Base-by-base conservation (phyloP, 164 flowering plant genomes). In the Dillenia turbinata region DNA sequence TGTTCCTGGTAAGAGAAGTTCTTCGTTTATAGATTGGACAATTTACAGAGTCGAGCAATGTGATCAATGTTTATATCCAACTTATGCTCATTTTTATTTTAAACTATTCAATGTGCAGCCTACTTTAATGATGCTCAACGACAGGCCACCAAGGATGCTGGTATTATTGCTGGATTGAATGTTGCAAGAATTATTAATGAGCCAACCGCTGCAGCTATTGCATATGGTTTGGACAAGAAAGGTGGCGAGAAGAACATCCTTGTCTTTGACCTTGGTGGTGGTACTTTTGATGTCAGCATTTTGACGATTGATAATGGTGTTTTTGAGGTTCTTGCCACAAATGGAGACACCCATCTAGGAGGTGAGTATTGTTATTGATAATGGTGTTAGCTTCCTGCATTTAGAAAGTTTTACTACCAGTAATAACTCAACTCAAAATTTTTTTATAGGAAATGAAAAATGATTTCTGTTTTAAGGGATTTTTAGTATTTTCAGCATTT, bases 61-160 rank as follows among this genome's bases (percentile, higher is more conserved):
- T 40, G 40, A 16, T 17, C 47, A 13, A 48, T 62, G 48, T 54
- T 54, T 47, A 2, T 33, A 33, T 59, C 47, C 15, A 49, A 14
- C 12, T 45, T 53, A 6, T 33, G 9, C 10, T 47, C 52, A 15
- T 54, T 57, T 11, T 53, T 19, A 4, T 33, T 33, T 33, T 33
- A 4, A 53, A 47, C 43, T 57, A 48, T 59, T 16, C 26, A 33
- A 49, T 65, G 12, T 60, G 66, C 87, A 91, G 96, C 96, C 0
- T 91, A 91, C 78, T 91, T 91, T 69, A 88, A 88, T 65, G 97
- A 91, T 73, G 97, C 96, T 66, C 97, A 91, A 66, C 86, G 97
- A 69, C 96, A 91, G 71, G 97, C 97, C 26, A 91, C 97, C 62
- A 91, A 91, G 84, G 97, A 91, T 77, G 97, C 95, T 56, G 97